Base-by-base conservation (phyloP, 805 yeast species). In the Pichia insulana region DNA sequence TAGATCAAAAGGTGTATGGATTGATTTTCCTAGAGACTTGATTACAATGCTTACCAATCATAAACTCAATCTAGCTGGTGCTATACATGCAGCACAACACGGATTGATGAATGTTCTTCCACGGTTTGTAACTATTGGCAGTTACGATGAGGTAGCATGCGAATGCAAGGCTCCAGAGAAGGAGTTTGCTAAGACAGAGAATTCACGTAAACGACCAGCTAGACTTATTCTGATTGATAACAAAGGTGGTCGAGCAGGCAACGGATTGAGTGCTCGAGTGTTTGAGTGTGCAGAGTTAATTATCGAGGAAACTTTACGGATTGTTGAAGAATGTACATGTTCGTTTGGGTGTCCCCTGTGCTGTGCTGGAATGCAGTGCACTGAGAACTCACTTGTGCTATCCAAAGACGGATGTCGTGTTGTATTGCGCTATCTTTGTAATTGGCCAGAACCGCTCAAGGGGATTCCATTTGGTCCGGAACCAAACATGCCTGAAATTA, bases 101-200 rank as follows among this genome's bases (percentile, higher is more conserved):
- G 87, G 87, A 0, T 64, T 92, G 1, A 80, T 92, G 73, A 80
- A 84, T 37, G 70, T 85, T 45, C 57, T 89, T 22, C 95, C 97
- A 0, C 59, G 80, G 22, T 80, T 76, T 45, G 77, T 88, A 4
- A 76, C 78, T 11, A 78, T 85, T 15, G 84, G 86, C 1, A 71
- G 75, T 4, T 44, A 45, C 26, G 83, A 79, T 50, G 98, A 92
- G 52, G 71, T 92, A 12, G 75, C 74, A 36, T 86, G 97, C 0
- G 99, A 92, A 60, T 92, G 99, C 61, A 92, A 92, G 55, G 97
- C 97, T 0, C 97, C 98, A 0, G 95, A 88, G 50, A 92, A 92
- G 54, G 99, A 92, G 57, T 85, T 90, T 68, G 85, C 96, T 1
- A 71, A 72, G 38, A 63, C 87, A 25, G 83, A 83, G 54, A 73